Evolutionary conservation across 2,329 filamentous ascomycete species (phyloP), one percentile per base, ranked within the genome.

Genomic region (Exophiala alcalophila): DNA sequence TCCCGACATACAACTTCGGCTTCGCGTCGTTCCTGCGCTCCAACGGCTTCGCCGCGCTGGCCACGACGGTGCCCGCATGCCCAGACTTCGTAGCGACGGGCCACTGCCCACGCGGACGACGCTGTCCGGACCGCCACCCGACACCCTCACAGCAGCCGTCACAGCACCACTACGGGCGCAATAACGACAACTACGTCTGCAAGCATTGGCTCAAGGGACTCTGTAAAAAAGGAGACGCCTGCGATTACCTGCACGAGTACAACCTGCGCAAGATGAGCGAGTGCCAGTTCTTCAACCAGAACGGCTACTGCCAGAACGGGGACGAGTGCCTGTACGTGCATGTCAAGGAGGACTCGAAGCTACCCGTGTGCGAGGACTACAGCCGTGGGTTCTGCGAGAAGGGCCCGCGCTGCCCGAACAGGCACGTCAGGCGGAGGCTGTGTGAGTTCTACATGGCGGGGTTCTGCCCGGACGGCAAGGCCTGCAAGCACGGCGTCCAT

Each of bases 241-340:
- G 92, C 80, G 92, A 98, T 71, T 98, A 97, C 60, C 74, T 97
- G 34, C 92, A 98, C 74, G 92, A 97, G 69, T 98, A 96, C 73
- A 97, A 98, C 69, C 78, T 98, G 56, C 83, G 92, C 52, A 90
- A 92, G 66, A 97, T 97, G 88, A 90, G 92, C 51, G 92, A 97
- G 70, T 98, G 92, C 70, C 94, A 94, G 61, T 94, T 95, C 67
- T 97, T 91, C 68, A 83, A 89, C 44, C 80, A 89, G 49, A 94
- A 92, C 61, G 88, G 88, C 42, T 96, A 94, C 65, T 98, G 92
- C 69, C 87, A 86, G 52, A 95, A 96, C 68, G 92, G 91, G 55
- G 91, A 97, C 65, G 92, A 98, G 68, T 98, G 92, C 61, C 73
- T 94, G 4, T 95, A 94, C 64, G 80, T 94, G 32, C 88, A 95